A percentile compares a stretch with the other conserved stretches of the same genome.
These are phyloP conservation scores for Poa annua DNA, from an alignment of 176 grass and related monocot species.

Conservation along the genomic window DNA sequence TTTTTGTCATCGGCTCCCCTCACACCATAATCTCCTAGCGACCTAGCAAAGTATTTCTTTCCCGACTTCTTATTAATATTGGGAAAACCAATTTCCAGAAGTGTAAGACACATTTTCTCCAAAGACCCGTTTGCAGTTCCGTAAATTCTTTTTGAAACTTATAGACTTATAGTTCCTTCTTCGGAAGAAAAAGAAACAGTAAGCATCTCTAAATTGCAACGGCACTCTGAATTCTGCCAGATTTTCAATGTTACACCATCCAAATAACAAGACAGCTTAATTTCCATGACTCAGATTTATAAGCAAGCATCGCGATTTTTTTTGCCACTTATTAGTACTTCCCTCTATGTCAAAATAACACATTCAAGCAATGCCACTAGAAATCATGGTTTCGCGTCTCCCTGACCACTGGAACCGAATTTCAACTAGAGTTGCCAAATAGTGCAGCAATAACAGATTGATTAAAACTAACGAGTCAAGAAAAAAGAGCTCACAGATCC, in stretches of 20 bases:
- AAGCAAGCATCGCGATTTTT: neutral
- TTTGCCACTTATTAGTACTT: neutral
- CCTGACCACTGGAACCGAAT: neutral
- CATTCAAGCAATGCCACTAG: neutral
- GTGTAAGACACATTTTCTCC: neutral
- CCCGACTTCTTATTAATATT: neutral
- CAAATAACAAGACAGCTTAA: neutral
- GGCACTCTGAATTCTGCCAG: neutral
- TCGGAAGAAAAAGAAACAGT: slow-evolving; percentile 1
- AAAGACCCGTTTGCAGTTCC: neutral
- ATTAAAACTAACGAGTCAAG: neutral
- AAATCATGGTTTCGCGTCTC: neutral
- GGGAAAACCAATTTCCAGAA: neutral
- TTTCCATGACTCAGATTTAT: slow-evolving; percentile 6
- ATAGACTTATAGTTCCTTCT: neutral
- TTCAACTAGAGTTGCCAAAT: neutral
- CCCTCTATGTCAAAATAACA: neutral
- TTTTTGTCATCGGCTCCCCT: slow-evolving; percentile 8
- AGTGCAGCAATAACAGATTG: neutral
- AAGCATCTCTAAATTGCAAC: neutral
- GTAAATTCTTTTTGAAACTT: neutral
- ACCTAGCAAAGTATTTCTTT: slow-evolving; percentile 1
- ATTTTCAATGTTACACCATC: neutral
- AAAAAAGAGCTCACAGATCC: slow-evolving; percentile 65
- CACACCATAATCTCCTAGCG: neutral